Evolutionary conservation across 2,329 filamentous ascomycete genomes (phyloP).

Genomic region (Trichophyton benhamiae): DNA sequence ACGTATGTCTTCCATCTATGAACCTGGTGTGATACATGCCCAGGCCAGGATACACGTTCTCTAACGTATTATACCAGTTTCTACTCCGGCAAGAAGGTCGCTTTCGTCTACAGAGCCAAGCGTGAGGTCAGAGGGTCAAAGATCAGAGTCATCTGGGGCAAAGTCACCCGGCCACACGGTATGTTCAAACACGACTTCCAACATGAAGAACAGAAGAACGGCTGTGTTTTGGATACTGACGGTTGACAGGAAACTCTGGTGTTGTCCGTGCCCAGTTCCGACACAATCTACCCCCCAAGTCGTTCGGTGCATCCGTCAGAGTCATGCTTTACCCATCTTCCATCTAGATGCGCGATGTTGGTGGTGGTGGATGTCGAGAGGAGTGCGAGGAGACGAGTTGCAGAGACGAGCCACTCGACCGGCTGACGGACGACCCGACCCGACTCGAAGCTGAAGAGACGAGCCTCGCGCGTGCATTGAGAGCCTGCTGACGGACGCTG

Average conservation of each 20-base stretch:
- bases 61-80: constrained; percentile 41
- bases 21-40: too few relatives aligned
- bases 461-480: too few relatives aligned
- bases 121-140: constrained; percentile 94
- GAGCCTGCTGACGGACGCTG: too few relatives aligned
- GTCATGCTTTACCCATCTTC: constrained; percentile 97
- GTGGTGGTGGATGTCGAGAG: neutral
- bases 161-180: constrained; percentile 93
- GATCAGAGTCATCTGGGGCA: constrained; percentile 98
- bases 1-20: constrained; percentile 43
- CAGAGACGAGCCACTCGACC: too few relatives aligned
- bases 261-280: constrained; percentile 97
- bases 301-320: constrained; percentile 90
- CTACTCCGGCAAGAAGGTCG: constrained; percentile 98
- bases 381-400: neutral
- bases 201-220: too few relatives aligned
- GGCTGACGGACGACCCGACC: too few relatives aligned
- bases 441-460: too few relatives aligned
- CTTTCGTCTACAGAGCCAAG: constrained; percentile 94
- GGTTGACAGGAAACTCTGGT: constrained; percentile 71
- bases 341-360: constrained; percentile 53
- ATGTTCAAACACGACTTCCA: constrained; percentile 26
- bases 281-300: constrained; percentile 88
- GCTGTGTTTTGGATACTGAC: neutral
- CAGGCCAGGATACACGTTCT: neutral